Conservation (phyloP, 2,329 filamentous ascomycete genomes). For the Aspergillus sp. region DNA sequence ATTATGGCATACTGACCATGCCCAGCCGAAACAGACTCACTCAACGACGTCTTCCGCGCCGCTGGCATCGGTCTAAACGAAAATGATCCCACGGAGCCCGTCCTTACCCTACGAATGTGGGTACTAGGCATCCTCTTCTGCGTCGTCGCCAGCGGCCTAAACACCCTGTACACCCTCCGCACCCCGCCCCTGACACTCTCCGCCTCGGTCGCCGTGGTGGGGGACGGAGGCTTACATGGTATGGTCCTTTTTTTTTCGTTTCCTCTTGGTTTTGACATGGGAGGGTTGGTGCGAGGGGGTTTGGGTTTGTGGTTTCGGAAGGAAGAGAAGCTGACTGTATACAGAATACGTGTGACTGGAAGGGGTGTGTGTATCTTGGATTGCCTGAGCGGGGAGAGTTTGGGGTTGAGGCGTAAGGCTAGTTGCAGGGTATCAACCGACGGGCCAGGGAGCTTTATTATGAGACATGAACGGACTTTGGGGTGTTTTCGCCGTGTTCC, state of each 20-base stretch:
- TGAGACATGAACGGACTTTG: no score
- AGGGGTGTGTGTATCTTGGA: constrained; percentile 26
- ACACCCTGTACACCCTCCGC: constrained; percentile 26
- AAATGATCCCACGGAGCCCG: constrained; percentile 51
- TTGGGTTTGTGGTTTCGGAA: no score
- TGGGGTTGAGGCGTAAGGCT: not conserved
- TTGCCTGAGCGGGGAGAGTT: constrained; percentile 25
- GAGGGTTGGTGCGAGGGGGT: no score
- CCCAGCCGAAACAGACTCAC: no score
- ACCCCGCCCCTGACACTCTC: constrained; percentile 33
- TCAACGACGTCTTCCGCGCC: constrained; percentile 26
- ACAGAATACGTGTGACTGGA: constrained; percentile 32
- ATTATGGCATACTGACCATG: no score
- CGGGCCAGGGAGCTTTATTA: no score
- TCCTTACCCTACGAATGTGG: constrained; percentile 26
- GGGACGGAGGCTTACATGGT: constrained; percentile 33
- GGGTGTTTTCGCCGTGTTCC: no score
- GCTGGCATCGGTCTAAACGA: constrained; percentile 56
- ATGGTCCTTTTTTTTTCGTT: no score
- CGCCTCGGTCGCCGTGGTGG: constrained; percentile 31
- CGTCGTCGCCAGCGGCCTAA: constrained; percentile 22
- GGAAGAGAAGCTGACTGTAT: not conserved
- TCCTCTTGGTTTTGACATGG: no score
- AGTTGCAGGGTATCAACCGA: no score
- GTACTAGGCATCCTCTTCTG: constrained; percentile 22